These are phyloP conservation scores for Heracleum sosnowskyi DNA, from an alignment of 129 eudicot species.

Conservation along the genomic window DNA sequence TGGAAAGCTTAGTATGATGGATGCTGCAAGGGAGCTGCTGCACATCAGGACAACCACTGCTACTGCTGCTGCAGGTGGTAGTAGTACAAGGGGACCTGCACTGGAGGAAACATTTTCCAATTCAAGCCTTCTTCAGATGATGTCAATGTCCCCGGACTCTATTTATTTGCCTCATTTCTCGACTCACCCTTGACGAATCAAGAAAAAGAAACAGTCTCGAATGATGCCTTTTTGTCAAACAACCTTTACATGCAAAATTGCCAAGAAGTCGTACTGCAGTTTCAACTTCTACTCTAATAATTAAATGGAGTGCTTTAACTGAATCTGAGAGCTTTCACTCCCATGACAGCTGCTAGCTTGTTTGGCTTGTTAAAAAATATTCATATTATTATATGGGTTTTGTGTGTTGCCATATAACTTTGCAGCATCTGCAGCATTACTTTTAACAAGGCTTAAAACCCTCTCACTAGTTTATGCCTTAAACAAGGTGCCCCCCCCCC, in stretches of 20 bases:
- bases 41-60: slow-evolving; percentile 42
- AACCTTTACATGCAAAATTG: not conserved
- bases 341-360: slow-evolving; percentile 3
- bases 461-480: no score
- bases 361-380: not conserved
- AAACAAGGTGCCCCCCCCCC: no score
- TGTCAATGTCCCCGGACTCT: slow-evolving; percentile 87
- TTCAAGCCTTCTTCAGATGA: slow-evolving; percentile 90
- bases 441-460: no score
- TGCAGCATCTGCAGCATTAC: no score
- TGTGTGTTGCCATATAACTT: not conserved
- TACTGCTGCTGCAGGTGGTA: slow-evolving; percentile 25
- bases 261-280: not conserved
- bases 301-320: not conserved
- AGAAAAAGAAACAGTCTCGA: not conserved
- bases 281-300: not conserved
- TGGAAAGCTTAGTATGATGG: slow-evolving; percentile 62
- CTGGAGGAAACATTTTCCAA: slow-evolving; percentile 88
- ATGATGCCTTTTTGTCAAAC: not conserved
- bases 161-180: slow-evolving; percentile 15
- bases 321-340: not conserved
- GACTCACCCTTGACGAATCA: not conserved
- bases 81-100: slow-evolving; percentile 56
- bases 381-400: not conserved
- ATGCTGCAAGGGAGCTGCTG: slow-evolving; percentile 65